Evolutionary conservation across 2,329 filamentous ascomycete species (phyloP).

Genomic region (Esteya vermicola): DNA sequence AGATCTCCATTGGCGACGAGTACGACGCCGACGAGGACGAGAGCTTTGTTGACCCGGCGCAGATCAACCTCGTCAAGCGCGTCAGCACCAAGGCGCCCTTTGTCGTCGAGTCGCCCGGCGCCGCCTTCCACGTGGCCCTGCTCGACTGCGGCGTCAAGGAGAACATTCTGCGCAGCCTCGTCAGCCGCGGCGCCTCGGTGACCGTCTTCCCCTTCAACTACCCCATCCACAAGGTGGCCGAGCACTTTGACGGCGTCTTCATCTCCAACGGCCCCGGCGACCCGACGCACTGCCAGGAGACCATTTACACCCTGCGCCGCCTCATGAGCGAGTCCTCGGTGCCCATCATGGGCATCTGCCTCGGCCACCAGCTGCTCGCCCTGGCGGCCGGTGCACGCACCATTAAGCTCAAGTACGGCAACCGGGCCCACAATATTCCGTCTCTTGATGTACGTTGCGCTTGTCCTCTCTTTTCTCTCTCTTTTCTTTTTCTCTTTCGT

Average conservation of each 20-base stretch:
- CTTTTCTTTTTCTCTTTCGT: neutral
- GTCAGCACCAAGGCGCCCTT: conserved; percentile 98
- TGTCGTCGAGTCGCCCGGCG: conserved; percentile 73
- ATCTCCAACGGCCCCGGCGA: conserved; percentile 98
- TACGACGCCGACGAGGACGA: conserved; percentile 98
- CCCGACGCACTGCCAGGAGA: conserved; percentile 90
- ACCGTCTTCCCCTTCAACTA: conserved; percentile 95
- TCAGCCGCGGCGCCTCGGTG: conserved; percentile 79
- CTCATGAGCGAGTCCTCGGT: conserved; percentile 85
- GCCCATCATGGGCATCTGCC: conserved; percentile 94
- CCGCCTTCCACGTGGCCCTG: conserved; percentile 80
- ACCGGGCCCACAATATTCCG: conserved; percentile 97
- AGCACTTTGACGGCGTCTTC: conserved; percentile 97
- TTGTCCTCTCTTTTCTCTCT: neutral
- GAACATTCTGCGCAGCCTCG: conserved; percentile 93
- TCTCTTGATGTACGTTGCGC: conserved; percentile 57
- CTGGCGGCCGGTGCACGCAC: conserved; percentile 79
- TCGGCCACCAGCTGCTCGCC: conserved; percentile 91
- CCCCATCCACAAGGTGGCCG: conserved; percentile 93
- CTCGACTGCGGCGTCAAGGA: conserved; percentile 99
- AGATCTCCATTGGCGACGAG: conserved; percentile 90
- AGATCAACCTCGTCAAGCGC: conserved; percentile 90
- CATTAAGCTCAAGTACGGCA: conserved; percentile 98
- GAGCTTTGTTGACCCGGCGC: conserved; percentile 84
- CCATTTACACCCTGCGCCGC: conserved; percentile 80